Percentiles rank a stretch among this genome's conserved stretches.
Conservation (phyloP, 306 rosid genomes). For the Vigna mungo region DNA sequence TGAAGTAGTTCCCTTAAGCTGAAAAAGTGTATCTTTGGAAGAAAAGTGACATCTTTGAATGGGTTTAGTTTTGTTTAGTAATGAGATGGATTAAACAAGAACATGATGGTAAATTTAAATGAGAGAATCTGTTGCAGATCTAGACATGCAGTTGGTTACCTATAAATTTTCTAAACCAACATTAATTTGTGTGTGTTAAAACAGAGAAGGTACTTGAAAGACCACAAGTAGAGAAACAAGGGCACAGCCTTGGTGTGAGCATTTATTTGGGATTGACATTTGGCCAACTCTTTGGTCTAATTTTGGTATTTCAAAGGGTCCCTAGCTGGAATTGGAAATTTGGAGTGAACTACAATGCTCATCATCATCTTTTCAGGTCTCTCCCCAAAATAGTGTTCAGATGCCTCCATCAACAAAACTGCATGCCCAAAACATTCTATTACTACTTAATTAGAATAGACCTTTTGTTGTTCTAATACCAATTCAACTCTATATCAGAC, state of each 20-base stretch:
- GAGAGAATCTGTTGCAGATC: background rate
- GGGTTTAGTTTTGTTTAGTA: too few species aligned
- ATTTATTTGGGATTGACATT: slow-evolving; percentile 44
- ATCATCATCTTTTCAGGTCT: background rate
- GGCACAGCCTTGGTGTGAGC: background rate
- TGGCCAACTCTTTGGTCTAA: slow-evolving; percentile 34
- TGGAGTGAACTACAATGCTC: slow-evolving; percentile 4
- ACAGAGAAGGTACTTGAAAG: slow-evolving; percentile 23
- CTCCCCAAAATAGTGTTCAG: slow-evolving; percentile 6
- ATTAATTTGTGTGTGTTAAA: slow-evolving; percentile 17
- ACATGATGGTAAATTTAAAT: too few species aligned
- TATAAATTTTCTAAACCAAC: background rate
- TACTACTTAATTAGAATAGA: too few species aligned
- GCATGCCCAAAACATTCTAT: background rate
- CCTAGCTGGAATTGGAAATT: background rate
- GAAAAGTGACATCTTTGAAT: too few species aligned
- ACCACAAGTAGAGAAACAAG: background rate
- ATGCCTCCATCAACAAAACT: background rate
- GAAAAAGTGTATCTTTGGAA: too few species aligned
- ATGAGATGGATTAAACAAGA: too few species aligned
- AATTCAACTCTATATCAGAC: too few species aligned
- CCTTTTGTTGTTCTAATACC: too few species aligned
- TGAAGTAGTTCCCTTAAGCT: too few species aligned
- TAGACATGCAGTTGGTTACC: background rate
- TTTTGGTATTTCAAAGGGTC: slow-evolving; percentile 18